Percentiles rank a stretch among this genome's conserved stretches.
phyloP scores from a whole-genome alignment of 768 basidiomycete species.

The Rossbeevera mucosa region DNA sequence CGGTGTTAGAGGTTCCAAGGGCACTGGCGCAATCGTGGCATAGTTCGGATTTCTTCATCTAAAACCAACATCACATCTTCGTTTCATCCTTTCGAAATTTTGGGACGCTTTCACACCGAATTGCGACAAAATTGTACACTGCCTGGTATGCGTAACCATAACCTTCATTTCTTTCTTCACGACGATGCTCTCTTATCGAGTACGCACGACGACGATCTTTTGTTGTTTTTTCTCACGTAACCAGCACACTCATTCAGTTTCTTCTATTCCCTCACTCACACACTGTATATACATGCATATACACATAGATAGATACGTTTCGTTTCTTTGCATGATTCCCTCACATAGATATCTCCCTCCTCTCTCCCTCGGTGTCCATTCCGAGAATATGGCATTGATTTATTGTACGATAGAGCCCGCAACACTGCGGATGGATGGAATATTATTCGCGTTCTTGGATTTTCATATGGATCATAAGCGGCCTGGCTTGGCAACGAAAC shows the following conservation, averaged over 20 bases:
- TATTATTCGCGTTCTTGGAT: slow-evolving; percentile 29
- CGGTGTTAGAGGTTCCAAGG: slow-evolving; percentile 14
- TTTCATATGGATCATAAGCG: neutral
- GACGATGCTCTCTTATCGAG: slow-evolving; percentile 18
- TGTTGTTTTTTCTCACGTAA: slow-evolving; percentile 11
- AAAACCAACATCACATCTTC: slow-evolving; percentile 1
- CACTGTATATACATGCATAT: slow-evolving; percentile 36
- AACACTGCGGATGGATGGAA: slow-evolving; percentile 29
- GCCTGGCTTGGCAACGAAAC: slow-evolving; percentile 12
- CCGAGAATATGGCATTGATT: slow-evolving; percentile 33
- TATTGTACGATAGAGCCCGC: slow-evolving; percentile 33
- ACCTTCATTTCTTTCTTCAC: slow-evolving; percentile 1
- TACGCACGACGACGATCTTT: slow-evolving; percentile 25
- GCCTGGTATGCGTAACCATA: slow-evolving; percentile 1
- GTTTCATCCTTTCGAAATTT: slow-evolving; percentile 7
- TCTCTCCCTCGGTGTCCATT: slow-evolving; percentile 6
- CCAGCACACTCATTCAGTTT: slow-evolving; percentile 25
- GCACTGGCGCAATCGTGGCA: slow-evolving; percentile 7
- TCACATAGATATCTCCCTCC: slow-evolving; percentile 27
- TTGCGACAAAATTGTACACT: slow-evolving; percentile 16
- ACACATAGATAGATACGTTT: slow-evolving; percentile 33
- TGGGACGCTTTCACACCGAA: slow-evolving; percentile 20
- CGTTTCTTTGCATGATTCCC: slow-evolving; percentile 20
- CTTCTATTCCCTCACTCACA: slow-evolving; percentile 24
- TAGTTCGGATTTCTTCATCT: slow-evolving; percentile 8